Percentiles rank a stretch among this genome's conserved stretches.
phyloP scores from a whole-genome alignment of 2,329 filamentous ascomycete species.

The Colletotrichum lini region DNA sequence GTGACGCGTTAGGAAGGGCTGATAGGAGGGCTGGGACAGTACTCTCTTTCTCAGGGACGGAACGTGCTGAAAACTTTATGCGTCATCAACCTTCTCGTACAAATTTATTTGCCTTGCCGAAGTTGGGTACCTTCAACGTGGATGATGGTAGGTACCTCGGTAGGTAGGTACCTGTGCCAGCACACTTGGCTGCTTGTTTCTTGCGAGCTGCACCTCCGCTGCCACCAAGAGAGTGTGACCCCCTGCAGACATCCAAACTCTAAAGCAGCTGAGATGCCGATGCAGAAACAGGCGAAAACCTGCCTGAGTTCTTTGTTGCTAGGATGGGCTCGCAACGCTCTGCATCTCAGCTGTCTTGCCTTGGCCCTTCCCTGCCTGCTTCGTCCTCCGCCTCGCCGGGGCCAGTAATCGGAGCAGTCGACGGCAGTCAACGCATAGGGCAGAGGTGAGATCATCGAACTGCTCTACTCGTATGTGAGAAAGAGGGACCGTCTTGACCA shows the following conservation, averaged over 20 bases:
- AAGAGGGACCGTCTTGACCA: background rate
- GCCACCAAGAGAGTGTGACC: slow-evolving; percentile 10
- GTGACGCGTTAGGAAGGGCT: slow-evolving; percentile 30
- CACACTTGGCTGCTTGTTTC: background rate
- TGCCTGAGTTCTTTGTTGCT: background rate
- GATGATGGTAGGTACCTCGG: no score
- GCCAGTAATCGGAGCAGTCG: background rate
- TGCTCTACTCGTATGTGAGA: background rate
- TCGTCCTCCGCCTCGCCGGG: slow-evolving; percentile 4
- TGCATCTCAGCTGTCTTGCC: slow-evolving; percentile 3
- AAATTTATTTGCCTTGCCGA: no score
- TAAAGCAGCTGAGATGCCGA: slow-evolving; percentile 36
- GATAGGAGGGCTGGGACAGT: slow-evolving; percentile 22
- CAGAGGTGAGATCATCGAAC: background rate
- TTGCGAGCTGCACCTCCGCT: slow-evolving; percentile 12
- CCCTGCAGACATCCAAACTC: slow-evolving; percentile 31
- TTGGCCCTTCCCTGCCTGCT: slow-evolving; percentile 2
- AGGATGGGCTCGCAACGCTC: slow-evolving; percentile 17
- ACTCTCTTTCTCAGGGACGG: slow-evolving; percentile 1
- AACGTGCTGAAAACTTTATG: slow-evolving; percentile 32
- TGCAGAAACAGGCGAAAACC: slow-evolving; percentile 14
- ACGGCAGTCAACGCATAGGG: no score
- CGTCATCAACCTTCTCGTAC: background rate
- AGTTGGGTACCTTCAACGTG: no score
- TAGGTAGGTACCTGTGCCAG: background rate